Percentiles rank a stretch among this genome's conserved stretches.
Conservation (phyloP, 345 rosid species). For the Mangifera indica region DNA sequence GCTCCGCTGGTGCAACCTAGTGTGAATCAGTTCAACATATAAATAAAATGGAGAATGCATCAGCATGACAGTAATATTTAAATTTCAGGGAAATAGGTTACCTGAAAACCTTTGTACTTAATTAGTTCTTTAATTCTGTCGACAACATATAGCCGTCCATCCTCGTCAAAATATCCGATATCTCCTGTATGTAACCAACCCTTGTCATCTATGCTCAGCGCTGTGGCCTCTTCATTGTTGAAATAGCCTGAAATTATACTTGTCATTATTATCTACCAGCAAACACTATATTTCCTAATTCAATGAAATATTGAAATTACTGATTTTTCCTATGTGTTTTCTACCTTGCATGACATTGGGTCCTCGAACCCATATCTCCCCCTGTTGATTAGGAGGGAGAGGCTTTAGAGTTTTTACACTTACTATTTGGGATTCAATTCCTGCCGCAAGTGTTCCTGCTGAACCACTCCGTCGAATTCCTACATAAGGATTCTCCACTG, state of each 20-base stretch:
- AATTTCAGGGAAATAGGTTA: no score
- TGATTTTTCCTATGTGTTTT: background rate
- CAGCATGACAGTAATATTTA: no score
- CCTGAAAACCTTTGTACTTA: constrained; percentile 93
- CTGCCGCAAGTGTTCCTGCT: constrained; percentile 63
- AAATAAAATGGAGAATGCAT: no score
- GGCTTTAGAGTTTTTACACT: constrained; percentile 55
- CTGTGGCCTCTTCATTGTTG: constrained; percentile 78
- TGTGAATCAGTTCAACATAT: constrained; percentile 7
- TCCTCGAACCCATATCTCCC: constrained; percentile 91
- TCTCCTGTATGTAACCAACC: constrained; percentile 95
- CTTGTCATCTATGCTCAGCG: constrained; percentile 58
- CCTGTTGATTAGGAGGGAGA: constrained; percentile 73
- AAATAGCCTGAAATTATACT: constrained; percentile 56
- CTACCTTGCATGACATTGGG: constrained; percentile 89
- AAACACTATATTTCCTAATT: background rate
- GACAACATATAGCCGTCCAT: constrained; percentile 67
- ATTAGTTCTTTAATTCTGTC: constrained; percentile 93
- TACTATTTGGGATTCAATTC: constrained; percentile 72
- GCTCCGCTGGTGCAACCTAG: constrained; percentile 97
- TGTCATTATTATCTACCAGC: background rate
- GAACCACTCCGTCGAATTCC: constrained; percentile 61
- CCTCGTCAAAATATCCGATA: constrained; percentile 81
- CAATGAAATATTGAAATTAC: background rate
- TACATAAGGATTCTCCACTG: constrained; percentile 50